These are phyloP conservation scores for Chloris gayana DNA, from an alignment of 176 grass and related monocot genomes.

Conservation along the genomic window DNA sequence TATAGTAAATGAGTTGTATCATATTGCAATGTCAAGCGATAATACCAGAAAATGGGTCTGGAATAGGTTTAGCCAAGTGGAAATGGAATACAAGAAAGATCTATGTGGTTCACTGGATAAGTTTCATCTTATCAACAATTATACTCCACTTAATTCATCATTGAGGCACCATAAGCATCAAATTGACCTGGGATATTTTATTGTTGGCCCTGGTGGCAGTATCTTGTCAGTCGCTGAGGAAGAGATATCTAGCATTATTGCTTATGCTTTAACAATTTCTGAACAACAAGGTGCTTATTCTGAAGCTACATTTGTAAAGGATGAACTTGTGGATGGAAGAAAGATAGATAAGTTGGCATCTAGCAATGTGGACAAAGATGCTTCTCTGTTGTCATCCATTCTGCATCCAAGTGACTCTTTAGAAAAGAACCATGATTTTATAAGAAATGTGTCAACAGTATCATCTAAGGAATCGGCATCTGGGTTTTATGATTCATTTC, in stretches of 20 bases:
- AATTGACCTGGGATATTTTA: slow-evolving; percentile 52
- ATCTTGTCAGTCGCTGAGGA: slow-evolving; percentile 64
- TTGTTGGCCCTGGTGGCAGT: slow-evolving; percentile 64
- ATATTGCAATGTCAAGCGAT: slow-evolving; percentile 40
- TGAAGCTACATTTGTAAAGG: slow-evolving; percentile 39
- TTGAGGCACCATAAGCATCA: slow-evolving; percentile 41
- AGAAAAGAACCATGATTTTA: slow-evolving; percentile 19
- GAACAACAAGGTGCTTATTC: slow-evolving; percentile 65
- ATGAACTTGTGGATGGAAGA: slow-evolving; percentile 38
- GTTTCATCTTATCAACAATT: slow-evolving; percentile 74
- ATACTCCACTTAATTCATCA: slow-evolving; percentile 52
- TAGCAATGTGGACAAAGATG: slow-evolving; percentile 36
- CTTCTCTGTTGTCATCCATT: slow-evolving; percentile 18
- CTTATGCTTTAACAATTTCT: slow-evolving; percentile 63
- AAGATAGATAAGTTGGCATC: slow-evolving; percentile 35
- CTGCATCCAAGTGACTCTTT: slow-evolving; percentile 14
- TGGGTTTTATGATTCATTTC: slow-evolving; percentile 70
- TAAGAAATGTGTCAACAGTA: slow-evolving; percentile 14
- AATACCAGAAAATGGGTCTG: slow-evolving; percentile 61
- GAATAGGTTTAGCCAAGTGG: slow-evolving; percentile 58
- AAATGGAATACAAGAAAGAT: slow-evolving; percentile 72
- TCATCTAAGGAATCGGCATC: slow-evolving; percentile 42
- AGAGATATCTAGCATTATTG: slow-evolving; percentile 86
- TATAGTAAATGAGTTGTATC: slow-evolving; percentile 13
- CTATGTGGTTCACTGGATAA: slow-evolving; percentile 59